Evolutionary conservation across 129 eudicot species (phyloP), one percentile per base, ranked within the genome.

Genomic region (Arctium minus): DNA sequence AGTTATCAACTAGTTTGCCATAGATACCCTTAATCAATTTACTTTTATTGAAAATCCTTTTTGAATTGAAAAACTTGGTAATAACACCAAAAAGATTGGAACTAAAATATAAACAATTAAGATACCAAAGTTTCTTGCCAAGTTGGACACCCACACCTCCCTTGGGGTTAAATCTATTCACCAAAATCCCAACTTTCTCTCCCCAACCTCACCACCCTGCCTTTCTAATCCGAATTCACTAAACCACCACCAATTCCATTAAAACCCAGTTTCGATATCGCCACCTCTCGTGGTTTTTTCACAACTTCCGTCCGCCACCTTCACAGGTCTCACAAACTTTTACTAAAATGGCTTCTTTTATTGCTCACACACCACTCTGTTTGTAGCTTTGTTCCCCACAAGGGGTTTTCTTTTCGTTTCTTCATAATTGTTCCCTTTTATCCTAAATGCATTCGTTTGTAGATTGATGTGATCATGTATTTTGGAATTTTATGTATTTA

Each of bases 261-360:
- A 32, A 71, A 62, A 79, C 68, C 81, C 84, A 77, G 42, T 46
- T 70, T 79, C 33, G 32, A 56, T 78, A 60, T 65, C 13, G 75
- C 50, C 17, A 13, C 44, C 31, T n/a, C 48, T 87, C 87, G 83
- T 79, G 84, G 73, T 85, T 85, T 87, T 76, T 74, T 65, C 87
- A 80, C 87, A 79, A 48, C 72, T 40, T 79, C 56, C 87, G 5
- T 22, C 12, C 74, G 87, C 79, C 84, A 79, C 65, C 79, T 77
- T 72, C 73, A 33, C 87, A 84, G 90, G 87, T 86, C 12, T 65
- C 62, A 32, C 38, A 35, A 75, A 38, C 79, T 76, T 18, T 27
- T 15, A 3, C 72, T 76, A 42, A 42, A 76, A 70, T 67, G 67
- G 6, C 81, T 79, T 81, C 6, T 22, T 64, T 65, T 37, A 42